These are phyloP conservation scores for Epichloe elymi DNA, from an alignment of 2,329 filamentous ascomycete species.

Conservation along the genomic window DNA sequence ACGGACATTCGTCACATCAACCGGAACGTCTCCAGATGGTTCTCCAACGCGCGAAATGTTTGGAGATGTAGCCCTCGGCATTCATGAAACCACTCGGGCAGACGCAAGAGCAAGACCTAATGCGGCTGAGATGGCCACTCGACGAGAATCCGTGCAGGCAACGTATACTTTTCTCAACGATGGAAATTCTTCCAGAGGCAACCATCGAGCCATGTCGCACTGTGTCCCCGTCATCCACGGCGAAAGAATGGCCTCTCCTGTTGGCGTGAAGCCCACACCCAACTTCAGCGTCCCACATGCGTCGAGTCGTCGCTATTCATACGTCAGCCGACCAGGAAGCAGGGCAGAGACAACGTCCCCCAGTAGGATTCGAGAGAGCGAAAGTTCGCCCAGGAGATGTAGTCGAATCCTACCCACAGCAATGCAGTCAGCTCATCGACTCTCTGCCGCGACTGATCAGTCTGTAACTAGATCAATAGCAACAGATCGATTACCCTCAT, in stretches of 20 bases:
- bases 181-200: neutral
- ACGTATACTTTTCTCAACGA: constrained; percentile 30
- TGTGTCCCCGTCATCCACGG: neutral
- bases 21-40: constrained; percentile 41
- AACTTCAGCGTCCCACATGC: constrained; percentile 42
- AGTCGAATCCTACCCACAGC: constrained; percentile 30
- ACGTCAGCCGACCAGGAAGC: constrained; percentile 18
- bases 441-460: constrained; percentile 42
- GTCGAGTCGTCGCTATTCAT: constrained; percentile 32
- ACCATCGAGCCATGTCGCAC: constrained; percentile 7
- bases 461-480: neutral
- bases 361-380: constrained; percentile 1
- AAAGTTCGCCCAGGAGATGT: neutral
- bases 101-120: constrained; percentile 37
- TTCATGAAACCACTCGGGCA: constrained; percentile 23
- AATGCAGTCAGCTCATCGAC: constrained; percentile 33
- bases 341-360: constrained; percentile 6
- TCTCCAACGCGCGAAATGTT: constrained; percentile 39
- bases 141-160: constrained; percentile 38
- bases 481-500: constrained; percentile 1
- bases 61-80: constrained; percentile 6
- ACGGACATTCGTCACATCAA: constrained; percentile 45
- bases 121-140: constrained; percentile 35
- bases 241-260: constrained; percentile 6
- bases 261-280: constrained; percentile 21